Conservation (phyloP, 108 stramenopile species). For the Pseudonitzschia multiseries region DNA sequence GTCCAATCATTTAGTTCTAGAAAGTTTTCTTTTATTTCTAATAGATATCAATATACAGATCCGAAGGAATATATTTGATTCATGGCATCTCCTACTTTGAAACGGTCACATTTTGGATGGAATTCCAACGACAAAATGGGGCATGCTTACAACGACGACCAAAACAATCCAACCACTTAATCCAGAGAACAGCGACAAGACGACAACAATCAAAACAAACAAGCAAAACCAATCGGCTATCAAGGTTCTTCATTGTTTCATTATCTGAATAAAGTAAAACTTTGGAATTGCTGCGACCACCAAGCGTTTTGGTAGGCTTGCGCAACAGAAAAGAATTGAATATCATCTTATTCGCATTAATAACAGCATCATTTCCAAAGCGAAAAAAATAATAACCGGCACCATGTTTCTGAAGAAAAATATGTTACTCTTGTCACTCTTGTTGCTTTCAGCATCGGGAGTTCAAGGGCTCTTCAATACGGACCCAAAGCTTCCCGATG, state of each 20-base stretch:
- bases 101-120: slow-evolving; percentile 4
- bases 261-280: background rate
- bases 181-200: background rate
- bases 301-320: background rate
- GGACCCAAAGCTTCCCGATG: background rate
- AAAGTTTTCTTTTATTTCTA: background rate
- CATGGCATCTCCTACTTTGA: background rate
- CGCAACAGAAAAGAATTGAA: background rate
- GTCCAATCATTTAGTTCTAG: background rate
- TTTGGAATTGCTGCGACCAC: slow-evolving; percentile 2
- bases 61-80: background rate
- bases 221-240: background rate
- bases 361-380: background rate
- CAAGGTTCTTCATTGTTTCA: background rate
- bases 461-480: background rate
- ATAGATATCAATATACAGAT: background rate
- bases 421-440: background rate
- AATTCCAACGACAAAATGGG: slow-evolving; percentile 4
- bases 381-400: background rate
- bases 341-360: too few species aligned
- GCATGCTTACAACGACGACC: background rate
- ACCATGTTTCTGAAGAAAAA: background rate
- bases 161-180: background rate
- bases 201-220: background rate
- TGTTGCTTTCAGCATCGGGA: background rate